These are phyloP conservation scores for Penicillium subrubescens DNA, from an alignment of 495 filamentous ascomycete species.

Conservation along the genomic window DNA sequence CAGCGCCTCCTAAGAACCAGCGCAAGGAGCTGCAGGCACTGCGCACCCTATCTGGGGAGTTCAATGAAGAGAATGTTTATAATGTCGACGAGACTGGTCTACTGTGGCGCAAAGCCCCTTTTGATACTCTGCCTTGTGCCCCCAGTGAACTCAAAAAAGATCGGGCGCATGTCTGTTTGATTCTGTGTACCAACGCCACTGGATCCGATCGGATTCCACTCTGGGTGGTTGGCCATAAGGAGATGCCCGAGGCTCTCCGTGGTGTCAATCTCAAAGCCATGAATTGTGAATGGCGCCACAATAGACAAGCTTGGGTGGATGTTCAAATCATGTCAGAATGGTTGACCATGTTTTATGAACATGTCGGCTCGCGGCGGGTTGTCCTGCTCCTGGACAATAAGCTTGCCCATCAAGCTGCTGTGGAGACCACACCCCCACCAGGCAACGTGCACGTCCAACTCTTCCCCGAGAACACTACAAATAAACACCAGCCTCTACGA, in stretches of 20 bases:
- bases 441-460: slow-evolving; percentile 25
- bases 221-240: slow-evolving; percentile 28
- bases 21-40: slow-evolving; percentile 17
- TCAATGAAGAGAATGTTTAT: slow-evolving; percentile 25
- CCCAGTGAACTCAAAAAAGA: slow-evolving; percentile 13
- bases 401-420: slow-evolving; percentile 18
- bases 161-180: slow-evolving; percentile 22
- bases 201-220: slow-evolving; percentile 24
- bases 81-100: slow-evolving; percentile 32
- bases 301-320: slow-evolving; percentile 26
- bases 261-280: slow-evolving; percentile 16
- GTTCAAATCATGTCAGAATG: slow-evolving; percentile 26
- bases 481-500: slow-evolving; percentile 25
- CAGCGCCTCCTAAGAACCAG: not conserved
- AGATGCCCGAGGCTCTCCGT: slow-evolving; percentile 18
- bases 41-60: slow-evolving; percentile 18
- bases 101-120: slow-evolving; percentile 26
- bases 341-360: slow-evolving; percentile 26
- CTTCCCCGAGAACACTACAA: slow-evolving; percentile 23
- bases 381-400: slow-evolving; percentile 32
- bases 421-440: slow-evolving; percentile 20
- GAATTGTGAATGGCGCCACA: slow-evolving; percentile 20
- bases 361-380: slow-evolving; percentile 24
- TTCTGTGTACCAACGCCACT: slow-evolving; percentile 24
- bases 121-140: slow-evolving; percentile 6